Evolutionary conservation across 2,329 filamentous ascomycete genomes (phyloP), one percentile per base, ranked within the genome.

Genomic region (Claviceps arundinis): DNA sequence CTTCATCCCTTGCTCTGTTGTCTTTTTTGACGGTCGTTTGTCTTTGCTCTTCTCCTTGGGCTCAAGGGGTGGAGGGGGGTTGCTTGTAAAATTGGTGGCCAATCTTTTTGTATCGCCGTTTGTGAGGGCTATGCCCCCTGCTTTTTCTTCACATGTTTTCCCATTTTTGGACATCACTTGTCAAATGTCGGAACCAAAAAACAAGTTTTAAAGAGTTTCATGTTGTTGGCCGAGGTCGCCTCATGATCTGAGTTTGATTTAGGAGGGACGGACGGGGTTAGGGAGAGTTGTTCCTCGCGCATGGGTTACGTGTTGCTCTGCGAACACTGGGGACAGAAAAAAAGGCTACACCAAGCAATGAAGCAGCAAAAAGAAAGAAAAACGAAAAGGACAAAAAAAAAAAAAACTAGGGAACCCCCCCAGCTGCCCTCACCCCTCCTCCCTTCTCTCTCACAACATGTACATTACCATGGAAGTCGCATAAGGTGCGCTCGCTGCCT

Each of bases 381-480:
- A n/a, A 30, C 6, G 26, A 26, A 26, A 26, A 7, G 5, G 5
- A 14, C 6, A n/a, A 16, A 16, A 44, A 26, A 24, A n/a, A 16
- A 16, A 44, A 26, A 24, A 9, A n/a, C 7, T 19, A 41, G 11
- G 22, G 22, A 7, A 11, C 22, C 41, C 30, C 26, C 30, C 30
- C 26, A 3, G 30, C 26, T 30, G 24, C 5, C 24, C 24, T 3
- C 22, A 2, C 26, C 30, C 30, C 9, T 8, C 30, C 30, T 34
- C 9, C 30, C 30, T 34, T 34, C 30, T 34, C 30, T 11, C 17
- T 14, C 50, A 40, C 69, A 67, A 71, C 68, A 69, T 78, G 75
- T 78, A 78, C 72, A 77, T 76, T 78, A 78, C 69, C 65, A 68
- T 72, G 62, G 43, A 48, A 71, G 70, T 70, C 65, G 67, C 70